Evolutionary conservation across 208 protist genomes (phyloP).

Genomic region (Polymyxa betae): DNA sequence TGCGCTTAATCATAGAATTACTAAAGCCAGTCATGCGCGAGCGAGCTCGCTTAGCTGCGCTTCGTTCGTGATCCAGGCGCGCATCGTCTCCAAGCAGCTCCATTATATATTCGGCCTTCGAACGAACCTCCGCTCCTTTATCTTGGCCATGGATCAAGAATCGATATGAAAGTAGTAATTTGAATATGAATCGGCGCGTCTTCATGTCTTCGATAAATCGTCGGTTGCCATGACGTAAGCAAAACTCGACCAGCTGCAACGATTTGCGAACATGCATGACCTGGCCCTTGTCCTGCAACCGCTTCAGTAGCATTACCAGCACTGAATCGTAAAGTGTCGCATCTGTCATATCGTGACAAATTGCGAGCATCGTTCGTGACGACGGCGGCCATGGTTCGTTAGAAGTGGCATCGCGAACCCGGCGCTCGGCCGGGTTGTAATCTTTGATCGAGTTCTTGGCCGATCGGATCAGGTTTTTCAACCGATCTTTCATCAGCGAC

Average conservation of each 20-base stretch:
- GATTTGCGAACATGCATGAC: background rate
- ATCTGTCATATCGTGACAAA: background rate
- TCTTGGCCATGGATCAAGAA: slow-evolving; percentile 45
- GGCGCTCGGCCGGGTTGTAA: slow-evolving; percentile 46
- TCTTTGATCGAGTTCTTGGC: slow-evolving; percentile 37
- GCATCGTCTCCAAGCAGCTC: background rate
- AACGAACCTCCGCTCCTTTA: slow-evolving; percentile 20
- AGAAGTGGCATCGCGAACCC: background rate
- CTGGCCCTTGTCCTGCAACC: background rate
- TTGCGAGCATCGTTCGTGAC: background rate
- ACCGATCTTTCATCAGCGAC: slow-evolving; percentile 3
- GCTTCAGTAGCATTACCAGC: background rate
- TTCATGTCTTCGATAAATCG: slow-evolving; percentile 26
- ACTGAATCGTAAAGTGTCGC: slow-evolving; percentile 11
- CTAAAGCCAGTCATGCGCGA: background rate
- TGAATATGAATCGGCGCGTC: slow-evolving; percentile 4
- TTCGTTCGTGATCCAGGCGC: background rate
- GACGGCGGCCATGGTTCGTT: slow-evolving; percentile 41
- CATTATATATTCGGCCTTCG: background rate
- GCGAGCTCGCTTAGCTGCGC: background rate
- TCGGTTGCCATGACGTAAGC: background rate
- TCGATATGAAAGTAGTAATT: background rate
- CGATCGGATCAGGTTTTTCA: background rate
- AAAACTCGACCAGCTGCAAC: slow-evolving; percentile 19
- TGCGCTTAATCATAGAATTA: background rate